Evolutionary conservation across 2,329 filamentous ascomycete species (phyloP), one percentile per base, ranked within the genome.

Genomic region (Sodiomyces alkalinus): DNA sequence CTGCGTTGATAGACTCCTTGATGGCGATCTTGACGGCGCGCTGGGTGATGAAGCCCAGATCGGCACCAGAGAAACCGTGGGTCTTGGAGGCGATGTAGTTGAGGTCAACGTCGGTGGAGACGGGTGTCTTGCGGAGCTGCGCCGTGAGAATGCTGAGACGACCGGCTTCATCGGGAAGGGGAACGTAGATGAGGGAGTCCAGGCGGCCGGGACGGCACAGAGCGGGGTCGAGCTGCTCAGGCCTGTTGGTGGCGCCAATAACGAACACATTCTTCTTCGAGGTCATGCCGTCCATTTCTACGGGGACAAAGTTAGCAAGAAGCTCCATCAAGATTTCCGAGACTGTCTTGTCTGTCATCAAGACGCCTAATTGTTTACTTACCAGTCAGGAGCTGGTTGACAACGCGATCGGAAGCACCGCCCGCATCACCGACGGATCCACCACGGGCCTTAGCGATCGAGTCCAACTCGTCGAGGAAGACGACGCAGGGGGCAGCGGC

Each of bases 241-340:
- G 90, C 64, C 90, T 74, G 68, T 98, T 98, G 58, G 90, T 98
- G 25, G 90, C 90, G 55, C 90, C 90, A 46, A 98, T 98, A 41
- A 98, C 90, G 60, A 98, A 98, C 40, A 98, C 90, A 55, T 98
- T 98, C 80, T 98, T 98, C 81, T 98, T 98, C 21, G 87, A 94
- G 25, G 87, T 96, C 87, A 96, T 96, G 47, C 87, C 87, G 44
- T 96, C 87, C 87, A 96, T 94, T 73, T 96, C 83, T 80, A 38
- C 11, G 13, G n/a, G n/a, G n/a, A n/a, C n/a, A n/a, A n/a, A n/a
- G n/a, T n/a, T n/a, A n/a, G n/a, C n/a, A n/a, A n/a, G n/a, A n/a
- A n/a, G n/a, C n/a, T n/a, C n/a, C n/a, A n/a, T n/a, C n/a, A n/a
- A n/a, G 8, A 14, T 17, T 26, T 8, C 30, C 24, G 44, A 72